Evolutionary conservation across 352 stramenopile species (phyloP), one percentile per base, ranked within the genome.

Genomic region (Pythium sukuiense): DNA sequence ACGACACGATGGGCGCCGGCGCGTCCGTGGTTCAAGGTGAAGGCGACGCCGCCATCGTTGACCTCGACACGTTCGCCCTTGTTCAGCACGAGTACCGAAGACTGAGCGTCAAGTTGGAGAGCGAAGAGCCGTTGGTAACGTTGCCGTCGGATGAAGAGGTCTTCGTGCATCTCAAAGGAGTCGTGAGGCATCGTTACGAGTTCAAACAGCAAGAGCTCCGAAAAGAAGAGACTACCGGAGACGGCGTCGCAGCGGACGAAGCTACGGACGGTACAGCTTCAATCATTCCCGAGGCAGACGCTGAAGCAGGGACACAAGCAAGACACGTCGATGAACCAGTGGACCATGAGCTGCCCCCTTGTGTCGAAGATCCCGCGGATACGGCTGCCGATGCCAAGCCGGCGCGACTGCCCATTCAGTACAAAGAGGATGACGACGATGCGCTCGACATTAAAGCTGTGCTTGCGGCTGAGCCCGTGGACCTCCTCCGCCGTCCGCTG

Each of bases 1-100:
- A 16, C 39, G 18, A 24, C 18, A 49, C 54, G 20, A 74, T 74
- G 69, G 69, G 69, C n/a, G 52, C 69, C n/a, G 55, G 58, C 32
- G 69, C 69, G 59, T 74, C 69, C 39, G 63, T 74, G 32, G 24
- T 59, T n/a, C 60, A 49, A 43, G 29, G 13, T 39, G 41, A 46
- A 37, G 48, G 48, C 52, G 59, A 54, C 26, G 55, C 46, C 16
- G 48, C n/a, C 55, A 14, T 69, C 43, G 20, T 24, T 24, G 43
- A 69, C 26, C 56, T 69, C 29, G 58, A 64, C 6, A 71, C 69
- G n/a, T 65, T 74, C 26, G 69, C 63, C 8, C 3, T 59, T 30
- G 58, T 74, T 3, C 62, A 70, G 54, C 14, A 67, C 29, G 69
- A 74, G 49, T 74, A 74, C 55, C 39, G 56, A 16, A 63, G 69